Conservation (phyloP, 129 eudicot species). For the Solidago caesia region DNA sequence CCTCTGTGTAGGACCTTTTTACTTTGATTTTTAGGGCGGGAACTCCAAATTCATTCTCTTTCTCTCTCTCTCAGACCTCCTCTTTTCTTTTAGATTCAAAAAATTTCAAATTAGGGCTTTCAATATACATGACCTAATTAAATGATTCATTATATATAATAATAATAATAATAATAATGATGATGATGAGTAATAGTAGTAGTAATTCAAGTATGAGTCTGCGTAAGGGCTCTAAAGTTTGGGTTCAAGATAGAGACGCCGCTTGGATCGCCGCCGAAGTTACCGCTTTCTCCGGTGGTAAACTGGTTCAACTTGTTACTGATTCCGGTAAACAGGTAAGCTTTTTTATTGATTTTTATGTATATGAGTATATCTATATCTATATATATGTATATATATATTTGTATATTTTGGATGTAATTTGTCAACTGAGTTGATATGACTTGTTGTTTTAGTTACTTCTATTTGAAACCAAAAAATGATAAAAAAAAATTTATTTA, state of each 20-base stretch:
- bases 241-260: constrained; percentile 73
- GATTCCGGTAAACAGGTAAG: constrained; percentile 40
- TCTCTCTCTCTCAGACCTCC: neutral
- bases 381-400: neutral
- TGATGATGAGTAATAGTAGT: constrained; percentile 15
- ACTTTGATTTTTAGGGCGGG: constrained; percentile 32
- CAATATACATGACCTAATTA: neutral
- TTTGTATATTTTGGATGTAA: neutral
- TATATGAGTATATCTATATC: neutral
- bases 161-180: constrained; percentile 15
- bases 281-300: constrained; percentile 55
- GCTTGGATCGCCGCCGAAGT: constrained; percentile 91
- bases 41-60: constrained; percentile 24
- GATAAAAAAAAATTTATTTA: too few relatives aligned
- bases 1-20: constrained; percentile 14
- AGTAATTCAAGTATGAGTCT: constrained; percentile 51
- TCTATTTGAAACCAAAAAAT: too few relatives aligned
- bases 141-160: constrained; percentile 3
- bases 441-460: constrained; percentile 34
- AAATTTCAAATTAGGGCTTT: constrained; percentile 6
- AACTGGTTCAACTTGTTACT: constrained; percentile 69
- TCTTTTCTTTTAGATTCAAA: constrained; percentile 30
- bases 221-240: constrained; percentile 83
- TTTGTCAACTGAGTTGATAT: constrained; percentile 6
- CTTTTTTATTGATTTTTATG: neutral